Evolutionary conservation across 306 rosid species (phyloP), one percentile per base, ranked within the genome.

Genomic region (Oemleria cerasiformis): DNA sequence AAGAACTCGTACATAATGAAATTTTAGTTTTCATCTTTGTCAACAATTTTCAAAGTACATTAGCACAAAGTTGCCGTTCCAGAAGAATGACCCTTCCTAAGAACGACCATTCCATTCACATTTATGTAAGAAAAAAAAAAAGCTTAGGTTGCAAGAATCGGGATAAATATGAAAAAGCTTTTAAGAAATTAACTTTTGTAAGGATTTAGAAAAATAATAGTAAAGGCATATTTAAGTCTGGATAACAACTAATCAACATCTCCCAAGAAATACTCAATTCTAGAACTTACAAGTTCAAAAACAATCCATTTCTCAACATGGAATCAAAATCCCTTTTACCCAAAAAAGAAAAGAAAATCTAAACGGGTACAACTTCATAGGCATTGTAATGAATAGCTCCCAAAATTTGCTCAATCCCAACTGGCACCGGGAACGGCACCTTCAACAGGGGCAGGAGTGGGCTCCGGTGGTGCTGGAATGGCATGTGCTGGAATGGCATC

Each of bases 401-500:
- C 17, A 41, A 63, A 60, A 23, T 21, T 53, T 50, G 11, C 70
- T 73, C 17, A 65, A 0, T 77, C 77, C 88, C 85, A 84, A 16
- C 78, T 77, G 8, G 72, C 3, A 0, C 54, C 14, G 0, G 78
- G 53, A 23, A 61, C 58, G 25, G 65, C 85, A 25, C 50, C 74
- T 55, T 80, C 85, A 42, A 50, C 55, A 11, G 76, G 40, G 45
- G 78, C 5, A 1, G 65, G 44, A 3, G 63, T 20, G 39, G 59
- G 63, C 0, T 58, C 21, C 51, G 50, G 56, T 25, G 85, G 41
- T 34, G 82, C 76, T 19, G 82, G 73, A 43, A 7, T 41, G 9
- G 78, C 57, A 21, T 84, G 41, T 34, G 82, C 76, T 19, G 82
- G 73, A 43, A 7, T 41, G 9, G 78, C 57, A 21, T 84, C 85